Evolutionary conservation across 345 rosid species (phyloP).

Genomic region (Draba incana): DNA sequence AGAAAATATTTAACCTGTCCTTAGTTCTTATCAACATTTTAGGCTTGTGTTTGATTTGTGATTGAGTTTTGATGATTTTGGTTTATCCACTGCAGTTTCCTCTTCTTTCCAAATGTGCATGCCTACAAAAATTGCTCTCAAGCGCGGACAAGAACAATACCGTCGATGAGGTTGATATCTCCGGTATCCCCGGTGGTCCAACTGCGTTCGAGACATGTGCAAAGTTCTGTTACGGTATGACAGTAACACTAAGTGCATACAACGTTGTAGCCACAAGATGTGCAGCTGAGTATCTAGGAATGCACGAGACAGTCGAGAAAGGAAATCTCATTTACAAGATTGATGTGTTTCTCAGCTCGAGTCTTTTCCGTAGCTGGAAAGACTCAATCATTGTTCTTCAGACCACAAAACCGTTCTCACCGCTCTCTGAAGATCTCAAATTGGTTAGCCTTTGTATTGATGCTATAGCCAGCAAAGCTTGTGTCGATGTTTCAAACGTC

Average conservation of each 20-base stretch:
- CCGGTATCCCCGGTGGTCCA: slow-evolving; percentile 79
- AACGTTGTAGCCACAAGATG: slow-evolving; percentile 74
- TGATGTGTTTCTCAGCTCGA: slow-evolving; percentile 75
- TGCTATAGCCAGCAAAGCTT: slow-evolving; percentile 68
- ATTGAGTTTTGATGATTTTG: slow-evolving; percentile 20
- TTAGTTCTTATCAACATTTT: too few relatives aligned
- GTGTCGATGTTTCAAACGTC: slow-evolving; percentile 62
- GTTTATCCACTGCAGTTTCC: slow-evolving; percentile 63
- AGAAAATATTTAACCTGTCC: not conserved
- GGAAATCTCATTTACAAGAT: slow-evolving; percentile 83
- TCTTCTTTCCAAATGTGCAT: slow-evolving; percentile 73
- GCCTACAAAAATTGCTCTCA: slow-evolving; percentile 63
- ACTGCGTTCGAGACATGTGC: slow-evolving; percentile 84
- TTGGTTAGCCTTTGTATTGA: slow-evolving; percentile 62
- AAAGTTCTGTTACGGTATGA: slow-evolving; percentile 86
- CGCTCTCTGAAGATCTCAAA: slow-evolving; percentile 72
- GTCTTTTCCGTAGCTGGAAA: slow-evolving; percentile 86
- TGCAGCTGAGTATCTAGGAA: slow-evolving; percentile 81
- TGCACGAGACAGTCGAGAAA: slow-evolving; percentile 76
- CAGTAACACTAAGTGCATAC: slow-evolving; percentile 75
- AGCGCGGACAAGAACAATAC: slow-evolving; percentile 47
- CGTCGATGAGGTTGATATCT: slow-evolving; percentile 56
- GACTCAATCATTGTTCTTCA: slow-evolving; percentile 85
- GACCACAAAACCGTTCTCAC: slow-evolving; percentile 56
- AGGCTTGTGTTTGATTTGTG: not conserved